Evolutionary conservation across 163 green algal species (phyloP).

Genomic region (Smithsoniella earleae): DNA sequence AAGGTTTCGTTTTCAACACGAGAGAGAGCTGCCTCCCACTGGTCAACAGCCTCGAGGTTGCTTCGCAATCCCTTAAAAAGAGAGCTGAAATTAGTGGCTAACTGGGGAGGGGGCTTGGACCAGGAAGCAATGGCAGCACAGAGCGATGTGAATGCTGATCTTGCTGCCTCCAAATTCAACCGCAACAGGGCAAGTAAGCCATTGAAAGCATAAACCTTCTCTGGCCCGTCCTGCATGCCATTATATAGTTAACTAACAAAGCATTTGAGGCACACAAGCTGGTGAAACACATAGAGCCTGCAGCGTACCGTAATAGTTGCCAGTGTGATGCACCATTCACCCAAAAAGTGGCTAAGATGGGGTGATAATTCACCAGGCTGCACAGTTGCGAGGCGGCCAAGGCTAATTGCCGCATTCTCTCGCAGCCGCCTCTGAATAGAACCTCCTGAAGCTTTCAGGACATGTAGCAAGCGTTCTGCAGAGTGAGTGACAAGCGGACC

Average conservation of each 20-base stretch:
- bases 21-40: conserved; percentile 26
- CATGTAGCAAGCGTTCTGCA: conserved; percentile 33
- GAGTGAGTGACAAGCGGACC: background rate
- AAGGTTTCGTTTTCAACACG: conserved; percentile 27
- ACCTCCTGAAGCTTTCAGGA: conserved; percentile 41
- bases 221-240: conserved; percentile 7
- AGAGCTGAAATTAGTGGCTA: background rate
- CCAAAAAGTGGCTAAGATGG: conserved; percentile 41
- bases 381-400: conserved; percentile 70
- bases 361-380: conserved; percentile 34
- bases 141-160: conserved; percentile 18
- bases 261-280: background rate
- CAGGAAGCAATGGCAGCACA: conserved; percentile 20
- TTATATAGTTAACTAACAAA: background rate
- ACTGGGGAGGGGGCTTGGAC: background rate
- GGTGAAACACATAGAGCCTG: background rate
- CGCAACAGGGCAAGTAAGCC: conserved; percentile 11
- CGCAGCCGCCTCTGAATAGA: conserved; percentile 59
- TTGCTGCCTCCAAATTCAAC: conserved; percentile 20
- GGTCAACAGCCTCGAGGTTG: conserved; percentile 19
- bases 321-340: conserved; percentile 28
- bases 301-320: background rate
- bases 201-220: conserved; percentile 25
- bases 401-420: conserved; percentile 86
- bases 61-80: conserved; percentile 20